Percentiles rank a stretch among this genome's conserved stretches.
phyloP scores from a whole-genome alignment of 306 rosid genomes.

The Clitoria ternatea region DNA sequence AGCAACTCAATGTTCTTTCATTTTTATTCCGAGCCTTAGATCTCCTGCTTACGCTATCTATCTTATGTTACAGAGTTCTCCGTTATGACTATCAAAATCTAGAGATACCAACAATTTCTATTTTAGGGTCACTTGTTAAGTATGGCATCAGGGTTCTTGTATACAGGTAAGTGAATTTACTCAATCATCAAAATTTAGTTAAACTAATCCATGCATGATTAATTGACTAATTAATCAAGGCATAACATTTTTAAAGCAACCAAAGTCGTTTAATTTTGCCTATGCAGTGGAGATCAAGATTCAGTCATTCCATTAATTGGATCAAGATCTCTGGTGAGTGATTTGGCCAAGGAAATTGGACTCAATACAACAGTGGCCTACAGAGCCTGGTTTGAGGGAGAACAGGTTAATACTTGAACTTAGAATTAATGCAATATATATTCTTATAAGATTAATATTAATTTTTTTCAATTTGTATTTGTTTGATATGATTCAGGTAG shows the following conservation, averaged over 20 bases:
- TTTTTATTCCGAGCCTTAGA: background rate
- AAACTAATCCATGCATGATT: background rate
- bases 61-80: background rate
- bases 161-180: slow-evolving; percentile 25
- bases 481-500: slow-evolving; percentile 16
- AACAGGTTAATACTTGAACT: slow-evolving; percentile 38
- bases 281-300: slow-evolving; percentile 46
- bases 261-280: background rate
- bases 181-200: no score
- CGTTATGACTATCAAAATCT: slow-evolving; percentile 21
- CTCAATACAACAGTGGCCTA: slow-evolving; percentile 36
- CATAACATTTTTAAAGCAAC: background rate
- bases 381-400: slow-evolving; percentile 44
- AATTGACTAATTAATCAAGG: background rate
- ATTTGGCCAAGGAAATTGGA: slow-evolving; percentile 28
- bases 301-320: slow-evolving; percentile 31
- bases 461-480: no score
- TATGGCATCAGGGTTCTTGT: slow-evolving; percentile 37
- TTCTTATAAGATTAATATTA: no score
- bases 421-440: background rate
- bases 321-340: slow-evolving; percentile 22
- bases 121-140: slow-evolving; percentile 29
- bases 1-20: background rate
- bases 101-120: slow-evolving; percentile 23
- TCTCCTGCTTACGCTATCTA: background rate